Conservation (phyloP, 2,329 filamentous ascomycete species). For the Penicillium aurantiogriseum region DNA sequence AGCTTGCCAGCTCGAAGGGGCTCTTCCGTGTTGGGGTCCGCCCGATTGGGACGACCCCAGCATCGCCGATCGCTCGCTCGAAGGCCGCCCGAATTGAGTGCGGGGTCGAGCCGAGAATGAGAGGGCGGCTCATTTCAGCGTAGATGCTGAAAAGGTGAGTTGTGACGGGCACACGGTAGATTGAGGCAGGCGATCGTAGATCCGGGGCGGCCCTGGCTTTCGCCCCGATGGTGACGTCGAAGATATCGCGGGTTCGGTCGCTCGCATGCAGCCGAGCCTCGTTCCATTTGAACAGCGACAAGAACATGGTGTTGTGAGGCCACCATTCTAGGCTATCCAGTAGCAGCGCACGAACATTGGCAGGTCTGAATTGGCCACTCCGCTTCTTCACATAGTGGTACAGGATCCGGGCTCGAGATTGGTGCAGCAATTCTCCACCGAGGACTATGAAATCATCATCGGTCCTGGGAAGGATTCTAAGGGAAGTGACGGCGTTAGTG, state of each 20-base stretch:
- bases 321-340: slow-evolving; percentile 61
- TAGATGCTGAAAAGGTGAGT: slow-evolving; percentile 57
- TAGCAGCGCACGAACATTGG: slow-evolving; percentile 62
- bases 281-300: slow-evolving; percentile 70
- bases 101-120: slow-evolving; percentile 46
- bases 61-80: slow-evolving; percentile 49
- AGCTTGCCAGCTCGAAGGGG: slow-evolving; percentile 2
- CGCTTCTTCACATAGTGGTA: slow-evolving; percentile 60
- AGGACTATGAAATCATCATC: slow-evolving; percentile 31
- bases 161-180: slow-evolving; percentile 38
- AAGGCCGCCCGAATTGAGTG: slow-evolving; percentile 57
- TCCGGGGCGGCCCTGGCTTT: background rate
- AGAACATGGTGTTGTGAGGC: slow-evolving; percentile 73
- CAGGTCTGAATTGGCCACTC: slow-evolving; percentile 65
- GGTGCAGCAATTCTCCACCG: slow-evolving; percentile 62
- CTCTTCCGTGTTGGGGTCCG: background rate
- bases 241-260: slow-evolving; percentile 70
- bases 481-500: slow-evolving; percentile 44
- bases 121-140: slow-evolving; percentile 51
- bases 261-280: slow-evolving; percentile 70
- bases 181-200: background rate
- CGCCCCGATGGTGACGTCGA: slow-evolving; percentile 30
- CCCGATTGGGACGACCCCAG: slow-evolving; percentile 2
- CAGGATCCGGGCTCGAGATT: slow-evolving; percentile 66
- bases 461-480: slow-evolving; percentile 44